Evolutionary conservation across 1,284 basidiomycete species (phyloP), one percentile per base, ranked within the genome.

Genomic region (Ganoderma leucocontextum): DNA sequence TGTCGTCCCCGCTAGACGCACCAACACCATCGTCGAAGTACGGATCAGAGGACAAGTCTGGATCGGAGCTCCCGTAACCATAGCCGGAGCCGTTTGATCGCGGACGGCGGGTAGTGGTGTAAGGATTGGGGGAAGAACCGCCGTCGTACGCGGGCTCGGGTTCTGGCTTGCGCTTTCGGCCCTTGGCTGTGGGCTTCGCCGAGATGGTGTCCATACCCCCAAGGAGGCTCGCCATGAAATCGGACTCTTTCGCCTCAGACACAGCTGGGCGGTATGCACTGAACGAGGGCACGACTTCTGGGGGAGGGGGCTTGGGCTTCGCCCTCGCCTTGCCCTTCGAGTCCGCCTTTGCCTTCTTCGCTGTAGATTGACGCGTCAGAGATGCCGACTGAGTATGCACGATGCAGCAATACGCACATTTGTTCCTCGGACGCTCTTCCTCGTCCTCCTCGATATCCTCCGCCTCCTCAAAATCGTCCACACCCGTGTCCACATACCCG

Each of bases 401-500:
- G 5, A n/a, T 29, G 7, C 19, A 62, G 53, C 4, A 52, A 52
- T 47, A 64, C 85, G 66, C 68, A 88, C 89, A 72, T 78, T 82
- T 87, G 60, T 68, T 60, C 60, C 70, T 73, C 25, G 47, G 64
- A 2, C 67, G 70, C 5, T 73, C 73, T 41, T 76, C 76, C 15
- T 84, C 79, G 9, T 79, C 78, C 25, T 86, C 82, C 44, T 84
- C 84, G 2, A 84, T 82, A 58, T 84, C 83, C 35, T 82, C 81
- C 17, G 82, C 85, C 52, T 86, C 87, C 29, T 85, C 87, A 91
- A 95, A 98, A 75, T 97, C 96, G 73, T 99, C 97, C 87, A 95
- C 91, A 5, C 98, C 98, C 76, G 98, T 95, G 81, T 99, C 98
- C 76, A 94, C 91, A 78, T 99, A 99, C 13, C 95, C 98, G 25